Base-by-base conservation (phyloP, 768 basidiomycete species). In the Auricularia sp. region DNA sequence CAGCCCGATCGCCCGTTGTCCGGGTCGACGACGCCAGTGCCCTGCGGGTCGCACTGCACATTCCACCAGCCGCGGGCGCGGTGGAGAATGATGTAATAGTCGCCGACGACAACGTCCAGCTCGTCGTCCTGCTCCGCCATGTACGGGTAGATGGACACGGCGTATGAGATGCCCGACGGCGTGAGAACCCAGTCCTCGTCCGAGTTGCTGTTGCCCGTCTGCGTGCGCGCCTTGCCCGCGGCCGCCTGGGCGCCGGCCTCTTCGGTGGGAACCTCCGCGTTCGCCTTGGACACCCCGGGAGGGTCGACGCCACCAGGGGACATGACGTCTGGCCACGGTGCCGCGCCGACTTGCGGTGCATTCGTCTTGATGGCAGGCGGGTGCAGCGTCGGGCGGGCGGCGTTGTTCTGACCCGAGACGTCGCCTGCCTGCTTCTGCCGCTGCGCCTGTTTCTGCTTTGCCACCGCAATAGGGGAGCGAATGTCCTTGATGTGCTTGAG, bases 51-150 rank as follows among this genome's bases (percentile, higher is more conserved):
- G 39, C 91, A 87, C 73, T 98, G 95, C 3, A 98, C 97, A 39
- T 98, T 91, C 94, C 96, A 99, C 97, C 97, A 99, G 1, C 97
- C 96, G 64, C 95, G 88, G n/a, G 94, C 89, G 63, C 95, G 86
- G 63, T 92, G 92, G 51, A 94, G 78, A 68, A 98, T 95, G 67
- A 96, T 85, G 76, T 94, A 98, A 1, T 94, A 94, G 71, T 95
- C 92, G 47, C 93, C 94, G 16, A 99, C 95, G 45, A 90, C 86
- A 2, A 98, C 97, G 73, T 98, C 94, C 73, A 98, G 98, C 74
- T 99, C 97, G 73, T 98, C 97, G 65, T 97, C 94, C 73, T 97
- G 89, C 75, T 98, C 97, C 5, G 96, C 94, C 85, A 95, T 90
- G 75, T 99, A 98, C 56, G 97, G 97, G 72, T 99, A 98, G 69